These are phyloP conservation scores for Pyropia haitanensis DNA, from an alignment of 23 red algal genomes.

Conservation along the genomic window DNA sequence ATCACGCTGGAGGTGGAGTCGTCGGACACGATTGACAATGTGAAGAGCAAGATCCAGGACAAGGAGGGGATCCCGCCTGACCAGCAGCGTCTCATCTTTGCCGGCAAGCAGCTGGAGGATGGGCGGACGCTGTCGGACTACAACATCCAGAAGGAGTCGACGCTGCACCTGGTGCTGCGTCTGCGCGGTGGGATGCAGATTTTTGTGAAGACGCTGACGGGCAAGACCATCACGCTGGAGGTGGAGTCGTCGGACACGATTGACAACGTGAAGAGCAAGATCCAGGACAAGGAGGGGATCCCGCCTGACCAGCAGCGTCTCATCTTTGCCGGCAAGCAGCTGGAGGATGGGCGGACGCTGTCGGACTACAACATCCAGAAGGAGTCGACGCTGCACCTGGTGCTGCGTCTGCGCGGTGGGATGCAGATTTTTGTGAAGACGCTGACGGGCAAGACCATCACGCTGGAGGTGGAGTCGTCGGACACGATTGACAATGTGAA, in stretches of 20 bases:
- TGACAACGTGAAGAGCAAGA: slow-evolving; percentile 97
- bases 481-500: slow-evolving; percentile 97
- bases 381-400: too few species aligned
- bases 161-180: slow-evolving; percentile 87
- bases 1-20: slow-evolving; percentile 97
- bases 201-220: slow-evolving; percentile 97
- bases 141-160: slow-evolving; percentile 99
- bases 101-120: slow-evolving; percentile 98
- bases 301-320: slow-evolving; percentile 97
- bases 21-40: slow-evolving; percentile 97
- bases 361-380: slow-evolving; percentile 98
- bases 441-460: slow-evolving; percentile 89
- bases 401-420: slow-evolving; percentile 39
- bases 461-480: slow-evolving; percentile 82
- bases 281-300: slow-evolving; percentile 99
- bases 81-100: slow-evolving; percentile 98
- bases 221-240: slow-evolving; percentile 97
- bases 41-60: slow-evolving; percentile 99
- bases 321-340: slow-evolving; percentile 95
- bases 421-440: slow-evolving; percentile 97
- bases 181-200: slow-evolving; percentile 92
- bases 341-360: slow-evolving; percentile 91
- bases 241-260: slow-evolving; percentile 97
- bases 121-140: slow-evolving; percentile 95
- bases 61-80: slow-evolving; percentile 96